Conservation (phyloP, 2,329 filamentous ascomycete species). For the Helicocarpus griseus region DNA sequence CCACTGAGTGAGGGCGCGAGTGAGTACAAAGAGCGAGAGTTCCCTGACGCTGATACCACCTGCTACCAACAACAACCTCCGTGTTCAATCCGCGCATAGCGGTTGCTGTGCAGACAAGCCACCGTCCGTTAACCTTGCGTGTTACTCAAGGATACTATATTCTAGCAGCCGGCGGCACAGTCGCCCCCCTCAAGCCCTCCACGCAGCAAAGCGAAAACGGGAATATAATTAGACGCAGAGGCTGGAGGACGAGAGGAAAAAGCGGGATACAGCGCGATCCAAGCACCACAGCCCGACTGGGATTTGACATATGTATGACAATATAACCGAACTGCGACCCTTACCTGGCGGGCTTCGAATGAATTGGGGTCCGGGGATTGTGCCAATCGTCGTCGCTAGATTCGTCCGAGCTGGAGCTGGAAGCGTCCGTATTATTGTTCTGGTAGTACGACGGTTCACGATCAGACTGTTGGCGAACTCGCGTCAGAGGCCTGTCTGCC, state of each 20-base stretch:
- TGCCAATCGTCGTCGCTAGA: constrained; percentile 16
- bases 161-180: background rate
- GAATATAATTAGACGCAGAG: background rate
- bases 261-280: background rate
- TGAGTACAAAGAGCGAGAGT: constrained; percentile 10
- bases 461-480: constrained; percentile 11
- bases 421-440: constrained; percentile 8
- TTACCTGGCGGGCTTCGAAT: constrained; percentile 9
- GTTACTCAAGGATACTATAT: background rate
- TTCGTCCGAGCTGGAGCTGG: constrained; percentile 9
- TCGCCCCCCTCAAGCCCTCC: background rate
- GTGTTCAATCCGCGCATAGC: background rate
- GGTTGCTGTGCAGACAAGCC: background rate
- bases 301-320: background rate
- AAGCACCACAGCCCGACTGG: background rate
- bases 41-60: constrained; percentile 6
- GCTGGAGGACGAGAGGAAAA: background rate
- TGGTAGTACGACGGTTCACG: constrained; percentile 12
- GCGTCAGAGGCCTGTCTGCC: constrained; percentile 11
- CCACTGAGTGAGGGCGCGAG: background rate
- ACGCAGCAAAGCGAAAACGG: background rate
- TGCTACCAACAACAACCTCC: too few species aligned
- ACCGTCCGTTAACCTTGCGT: background rate
- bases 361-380: constrained; percentile 9
- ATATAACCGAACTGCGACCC: background rate